Percentiles rank a stretch among this genome's conserved stretches.
These are phyloP conservation scores for Globisporangium spinosum DNA, from an alignment of 352 stramenopile genomes.

Conservation along the genomic window DNA sequence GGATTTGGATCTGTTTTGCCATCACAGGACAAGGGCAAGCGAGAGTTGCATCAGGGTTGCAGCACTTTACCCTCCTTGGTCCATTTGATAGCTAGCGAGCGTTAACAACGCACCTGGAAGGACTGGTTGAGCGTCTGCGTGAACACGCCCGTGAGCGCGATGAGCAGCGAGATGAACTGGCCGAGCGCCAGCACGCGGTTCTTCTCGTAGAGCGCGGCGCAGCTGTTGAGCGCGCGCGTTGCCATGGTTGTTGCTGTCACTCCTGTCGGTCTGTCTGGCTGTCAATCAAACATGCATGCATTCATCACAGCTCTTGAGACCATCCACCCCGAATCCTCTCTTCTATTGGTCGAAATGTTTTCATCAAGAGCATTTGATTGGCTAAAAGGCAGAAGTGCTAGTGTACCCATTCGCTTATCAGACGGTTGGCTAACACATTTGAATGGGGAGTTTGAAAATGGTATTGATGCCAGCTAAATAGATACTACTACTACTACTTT, in stretches of 20 bases:
- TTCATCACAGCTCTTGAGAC: not conserved
- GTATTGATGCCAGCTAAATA: slow-evolving; percentile 2
- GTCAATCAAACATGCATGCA: not conserved
- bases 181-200: slow-evolving; percentile 71
- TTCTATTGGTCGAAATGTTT: not conserved
- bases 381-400: not conserved
- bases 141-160: slow-evolving; percentile 86
- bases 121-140: slow-evolving; percentile 77
- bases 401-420: slow-evolving; percentile 4
- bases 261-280: not conserved
- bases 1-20: slow-evolving; percentile 57
- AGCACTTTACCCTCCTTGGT: not conserved
- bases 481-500: not conserved
- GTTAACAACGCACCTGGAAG: slow-evolving; percentile 41
- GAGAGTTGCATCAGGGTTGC: not conserved
- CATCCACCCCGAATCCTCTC: not conserved
- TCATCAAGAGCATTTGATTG: not conserved
- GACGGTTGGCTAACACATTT: not conserved
- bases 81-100: not conserved
- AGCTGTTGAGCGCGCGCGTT: not conserved
- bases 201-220: slow-evolving; percentile 31
- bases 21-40: not conserved
- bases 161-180: slow-evolving; percentile 88
- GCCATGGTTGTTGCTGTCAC: not conserved
- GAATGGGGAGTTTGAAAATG: not conserved